Evolutionary conservation across 2,329 filamentous ascomycete species (phyloP).

Genomic region (Phialocephala sp.): DNA sequence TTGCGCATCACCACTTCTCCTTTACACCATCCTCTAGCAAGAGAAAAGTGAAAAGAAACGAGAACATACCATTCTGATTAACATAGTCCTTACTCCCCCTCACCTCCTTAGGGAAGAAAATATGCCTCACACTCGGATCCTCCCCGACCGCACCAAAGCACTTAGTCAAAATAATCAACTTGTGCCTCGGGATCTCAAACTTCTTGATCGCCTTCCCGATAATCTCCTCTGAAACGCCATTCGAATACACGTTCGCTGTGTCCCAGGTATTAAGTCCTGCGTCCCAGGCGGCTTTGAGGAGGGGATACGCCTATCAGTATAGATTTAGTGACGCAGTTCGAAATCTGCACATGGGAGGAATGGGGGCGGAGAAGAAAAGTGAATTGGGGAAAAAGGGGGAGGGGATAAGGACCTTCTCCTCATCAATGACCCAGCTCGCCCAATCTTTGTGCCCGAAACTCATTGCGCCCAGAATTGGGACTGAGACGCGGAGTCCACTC

Average conservation of each 20-base stretch:
- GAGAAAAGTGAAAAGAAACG: conserved; percentile 24
- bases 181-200: conserved; percentile 60
- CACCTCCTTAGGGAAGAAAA: conserved; percentile 48
- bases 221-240: conserved; percentile 59
- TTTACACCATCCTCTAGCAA: not conserved
- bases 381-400: not conserved
- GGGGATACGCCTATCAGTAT: conserved; percentile 51
- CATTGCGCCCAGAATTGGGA: conserved; percentile 70
- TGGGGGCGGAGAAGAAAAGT: not conserved
- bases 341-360: not conserved
- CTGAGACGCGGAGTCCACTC: conserved; percentile 65
- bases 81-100: conserved; percentile 55
- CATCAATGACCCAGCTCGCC: conserved; percentile 61
- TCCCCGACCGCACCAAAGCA: conserved; percentile 57
- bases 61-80: conserved; percentile 44
- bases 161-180: conserved; percentile 64
- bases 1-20: not conserved
- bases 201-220: conserved; percentile 65
- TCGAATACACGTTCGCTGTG: conserved; percentile 61
- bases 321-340: not conserved
- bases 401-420: conserved; percentile 53
- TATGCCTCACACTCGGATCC: conserved; percentile 39
- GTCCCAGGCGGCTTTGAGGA: conserved; percentile 69
- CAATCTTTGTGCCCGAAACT: conserved; percentile 60
- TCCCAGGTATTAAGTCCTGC: conserved; percentile 66